phyloP scores from a whole-genome alignment of 2,329 filamentous ascomycete species.

The Zarea fungicola region DNA sequence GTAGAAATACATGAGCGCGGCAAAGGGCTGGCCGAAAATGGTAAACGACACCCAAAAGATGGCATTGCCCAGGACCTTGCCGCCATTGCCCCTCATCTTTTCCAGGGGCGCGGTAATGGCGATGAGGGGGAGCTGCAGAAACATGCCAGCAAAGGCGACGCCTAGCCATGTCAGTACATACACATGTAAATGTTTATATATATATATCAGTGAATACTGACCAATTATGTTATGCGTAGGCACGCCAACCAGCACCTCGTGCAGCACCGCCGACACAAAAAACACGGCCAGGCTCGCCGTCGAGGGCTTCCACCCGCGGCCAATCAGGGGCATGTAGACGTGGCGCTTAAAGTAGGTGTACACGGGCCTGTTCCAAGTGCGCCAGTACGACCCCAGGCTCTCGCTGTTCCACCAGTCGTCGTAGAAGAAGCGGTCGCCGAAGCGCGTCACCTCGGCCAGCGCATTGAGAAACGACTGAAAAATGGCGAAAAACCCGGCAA shows the following conservation, averaged over 20 bases:
- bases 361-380: constrained; percentile 95
- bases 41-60: constrained; percentile 98
- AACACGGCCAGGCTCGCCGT: constrained; percentile 79
- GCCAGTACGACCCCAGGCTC: constrained; percentile 84
- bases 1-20: constrained; percentile 91
- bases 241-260: constrained; percentile 88
- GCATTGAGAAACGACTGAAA: constrained; percentile 94
- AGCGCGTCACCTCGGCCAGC: constrained; percentile 80
- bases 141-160: constrained; percentile 91
- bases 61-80: constrained; percentile 79
- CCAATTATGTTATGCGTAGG: constrained; percentile 92
- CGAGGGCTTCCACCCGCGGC: constrained; percentile 69
- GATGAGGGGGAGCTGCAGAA: constrained; percentile 87
- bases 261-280: constrained; percentile 78
- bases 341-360: constrained; percentile 96
- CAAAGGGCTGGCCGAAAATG: constrained; percentile 88
- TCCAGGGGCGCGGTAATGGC: constrained; percentile 72
- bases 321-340: constrained; percentile 82
- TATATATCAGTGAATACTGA: constrained; percentile 32
- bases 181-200: background rate
- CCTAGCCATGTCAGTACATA: constrained; percentile 42
- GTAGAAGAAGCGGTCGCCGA: constrained; percentile 93
- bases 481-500: constrained; percentile 92
- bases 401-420: constrained; percentile 97
- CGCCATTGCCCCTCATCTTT: constrained; percentile 64